phyloP scores from a whole-genome alignment of 129 eudicot genomes.

The Ambrosia trifida region DNA sequence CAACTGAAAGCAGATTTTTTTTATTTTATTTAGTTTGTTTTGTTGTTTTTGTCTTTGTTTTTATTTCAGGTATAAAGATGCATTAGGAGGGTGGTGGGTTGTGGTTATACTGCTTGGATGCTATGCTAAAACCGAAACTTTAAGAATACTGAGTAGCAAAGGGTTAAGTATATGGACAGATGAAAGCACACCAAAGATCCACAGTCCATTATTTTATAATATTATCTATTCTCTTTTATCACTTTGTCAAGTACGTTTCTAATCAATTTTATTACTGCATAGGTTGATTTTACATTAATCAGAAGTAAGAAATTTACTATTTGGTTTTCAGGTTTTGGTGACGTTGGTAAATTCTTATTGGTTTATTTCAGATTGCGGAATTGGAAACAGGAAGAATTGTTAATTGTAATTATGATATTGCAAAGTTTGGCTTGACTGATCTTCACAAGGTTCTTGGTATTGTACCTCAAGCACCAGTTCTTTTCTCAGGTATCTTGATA shows the following conservation, averaged over 20 bases:
- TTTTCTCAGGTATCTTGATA: constrained; percentile 75
- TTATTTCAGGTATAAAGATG: constrained; percentile 73
- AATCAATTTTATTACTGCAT: neutral
- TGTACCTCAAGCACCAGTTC: constrained; percentile 96
- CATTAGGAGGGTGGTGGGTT: constrained; percentile 90
- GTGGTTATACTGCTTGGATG: constrained; percentile 67
- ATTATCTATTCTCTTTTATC: constrained; percentile 78
- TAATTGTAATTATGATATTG: constrained; percentile 70
- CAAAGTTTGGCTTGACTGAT: constrained; percentile 86
- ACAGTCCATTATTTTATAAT: constrained; percentile 65
- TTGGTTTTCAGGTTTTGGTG: constrained; percentile 67
- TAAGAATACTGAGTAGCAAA: constrained; percentile 84
- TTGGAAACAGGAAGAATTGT: constrained; percentile 83
- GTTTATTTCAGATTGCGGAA: constrained; percentile 88
- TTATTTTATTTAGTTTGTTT: neutral
- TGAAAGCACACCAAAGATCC: constrained; percentile 56
- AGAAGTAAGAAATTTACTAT: constrained; percentile 22
- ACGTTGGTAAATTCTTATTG: constrained; percentile 82
- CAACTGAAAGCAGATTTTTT: neutral
- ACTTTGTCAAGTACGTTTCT: constrained; percentile 67
- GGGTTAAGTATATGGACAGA: constrained; percentile 97
- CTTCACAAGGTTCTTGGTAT: constrained; percentile 85
- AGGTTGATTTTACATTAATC: neutral
- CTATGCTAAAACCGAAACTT: constrained; percentile 68
- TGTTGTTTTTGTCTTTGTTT: neutral